Conservation (phyloP, 495 filamentous ascomycete species). For the Daldinia bambusicola region DNA sequence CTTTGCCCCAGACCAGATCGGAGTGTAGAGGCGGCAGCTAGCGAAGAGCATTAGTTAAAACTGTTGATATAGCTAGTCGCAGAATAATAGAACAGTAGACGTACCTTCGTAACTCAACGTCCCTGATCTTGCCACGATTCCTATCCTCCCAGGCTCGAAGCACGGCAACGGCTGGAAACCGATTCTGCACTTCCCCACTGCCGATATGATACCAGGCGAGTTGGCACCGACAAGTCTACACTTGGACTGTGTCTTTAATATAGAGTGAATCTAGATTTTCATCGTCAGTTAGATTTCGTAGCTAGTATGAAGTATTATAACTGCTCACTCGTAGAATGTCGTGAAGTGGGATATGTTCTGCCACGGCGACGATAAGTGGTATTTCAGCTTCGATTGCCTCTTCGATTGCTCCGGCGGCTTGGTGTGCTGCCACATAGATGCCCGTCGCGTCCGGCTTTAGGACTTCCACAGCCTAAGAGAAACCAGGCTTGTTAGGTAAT, state of each 20-base stretch:
- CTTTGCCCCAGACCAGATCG: conserved; percentile 86
- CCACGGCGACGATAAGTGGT: conserved; percentile 86
- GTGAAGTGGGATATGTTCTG: conserved; percentile 90
- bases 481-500: background rate
- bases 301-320: background rate
- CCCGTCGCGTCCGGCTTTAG: conserved; percentile 86
- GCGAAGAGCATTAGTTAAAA: conserved; percentile 1
- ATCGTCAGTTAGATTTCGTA: background rate
- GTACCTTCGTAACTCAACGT: conserved; percentile 82
- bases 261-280: conserved; percentile 68
- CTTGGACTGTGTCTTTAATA: conserved; percentile 81
- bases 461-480: conserved; percentile 71
- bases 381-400: conserved; percentile 91
- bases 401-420: conserved; percentile 81
- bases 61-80: background rate
- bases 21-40: conserved; percentile 81
- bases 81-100: background rate
- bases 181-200: conserved; percentile 81
- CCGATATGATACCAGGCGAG: conserved; percentile 87
- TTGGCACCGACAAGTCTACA: conserved; percentile 87
- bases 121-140: conserved; percentile 88
- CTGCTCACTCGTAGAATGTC: conserved; percentile 78
- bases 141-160: conserved; percentile 78
- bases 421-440: conserved; percentile 84
- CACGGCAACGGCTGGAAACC: conserved; percentile 81